Percentiles rank a stretch among this genome's conserved stretches.
Evolutionary conservation across 371 early-diverging fungal genomes (phyloP).

Genomic region (Batkoa obscura): DNA sequence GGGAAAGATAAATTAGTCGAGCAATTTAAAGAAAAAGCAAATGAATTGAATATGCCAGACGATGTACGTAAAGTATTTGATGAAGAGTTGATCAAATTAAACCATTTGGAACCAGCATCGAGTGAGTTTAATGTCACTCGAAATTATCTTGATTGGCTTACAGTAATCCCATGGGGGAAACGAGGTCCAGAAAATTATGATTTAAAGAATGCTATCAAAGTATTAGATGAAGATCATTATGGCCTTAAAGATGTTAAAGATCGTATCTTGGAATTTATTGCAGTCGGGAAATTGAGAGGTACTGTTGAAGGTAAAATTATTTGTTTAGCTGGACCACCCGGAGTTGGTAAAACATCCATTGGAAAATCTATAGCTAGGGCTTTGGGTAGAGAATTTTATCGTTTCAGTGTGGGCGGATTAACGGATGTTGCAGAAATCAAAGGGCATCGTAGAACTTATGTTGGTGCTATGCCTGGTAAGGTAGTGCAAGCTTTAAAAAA

Average conservation of each 20-base stretch:
- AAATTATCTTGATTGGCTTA: constrained; percentile 94
- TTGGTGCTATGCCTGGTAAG: constrained; percentile 99
- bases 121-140: constrained; percentile 94
- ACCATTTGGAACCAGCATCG: constrained; percentile 84
- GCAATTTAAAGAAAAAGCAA: constrained; percentile 68
- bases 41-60: constrained; percentile 71
- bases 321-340: constrained; percentile 91
- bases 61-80: constrained; percentile 86
- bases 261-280: constrained; percentile 93
- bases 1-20: constrained; percentile 92
- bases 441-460: constrained; percentile 95
- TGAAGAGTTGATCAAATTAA: constrained; percentile 86
- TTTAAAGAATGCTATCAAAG: constrained; percentile 50
- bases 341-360: constrained; percentile 94
- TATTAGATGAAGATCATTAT: constrained; percentile 94
- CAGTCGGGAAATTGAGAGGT: constrained; percentile 86
- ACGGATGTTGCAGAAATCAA: constrained; percentile 96
- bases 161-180: constrained; percentile 91
- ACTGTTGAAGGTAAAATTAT: constrained; percentile 93
- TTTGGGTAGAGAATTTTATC: constrained; percentile 78
- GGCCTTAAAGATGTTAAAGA: constrained; percentile 98
- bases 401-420: constrained; percentile 92
- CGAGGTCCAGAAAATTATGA: constrained; percentile 76
- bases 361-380: constrained; percentile 94
- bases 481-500: constrained; percentile 93